Base-by-base conservation (phyloP, 495 filamentous ascomycete genomes). In the Hypomontagnella submonticulosa region DNA sequence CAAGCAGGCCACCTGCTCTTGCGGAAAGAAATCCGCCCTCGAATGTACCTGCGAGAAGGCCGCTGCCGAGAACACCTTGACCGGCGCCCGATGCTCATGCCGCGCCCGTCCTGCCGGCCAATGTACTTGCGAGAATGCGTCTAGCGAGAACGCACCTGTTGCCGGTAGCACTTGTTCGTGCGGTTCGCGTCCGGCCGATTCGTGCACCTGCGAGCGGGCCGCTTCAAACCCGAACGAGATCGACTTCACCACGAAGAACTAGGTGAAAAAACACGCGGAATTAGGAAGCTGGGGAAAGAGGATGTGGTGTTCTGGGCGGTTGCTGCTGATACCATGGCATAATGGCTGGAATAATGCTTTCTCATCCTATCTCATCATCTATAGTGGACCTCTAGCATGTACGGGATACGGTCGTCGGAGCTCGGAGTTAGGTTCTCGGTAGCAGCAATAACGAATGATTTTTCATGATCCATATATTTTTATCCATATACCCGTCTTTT, bases 21-120 rank as follows among this genome's bases (percentile, higher is more conserved):
- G 94, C 73, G 94, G 94, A 67, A 84, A 93, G 80, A 84, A 93
- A 71, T 85, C 85, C 6, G 94, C 94, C 41, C 85, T 97, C 56
- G 83, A 91, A 73, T 98, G 94, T 83, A 88, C 80, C 55, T 98
- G 94, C 81, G 88, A 87, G 74, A 92, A 90, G 74, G 86, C 92
- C 6, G 63, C 82, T 2, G 75, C 82, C 3, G 94, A 98, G 84
- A 97, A 97, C 81, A 71, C 74, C 3, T 59, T 89, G 23, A 75
- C 78, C 3, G 92, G 91, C n/a, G 81, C 92, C 19, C 82, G 92
- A 52, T 97, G 93, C 84, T 93, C 90, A 19, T 97, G 93, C 80
- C 84, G 91, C 32, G 76, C 71, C 61, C 89, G 92, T 41, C 89
- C 90, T 12, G 89, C 87, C 72, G 90, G 91, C 61, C 75, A 89